Percentiles rank a stretch among this genome's conserved stretches.
Conservation (phyloP, 441 rosid genomes). For the Adansonia gregorii region DNA sequence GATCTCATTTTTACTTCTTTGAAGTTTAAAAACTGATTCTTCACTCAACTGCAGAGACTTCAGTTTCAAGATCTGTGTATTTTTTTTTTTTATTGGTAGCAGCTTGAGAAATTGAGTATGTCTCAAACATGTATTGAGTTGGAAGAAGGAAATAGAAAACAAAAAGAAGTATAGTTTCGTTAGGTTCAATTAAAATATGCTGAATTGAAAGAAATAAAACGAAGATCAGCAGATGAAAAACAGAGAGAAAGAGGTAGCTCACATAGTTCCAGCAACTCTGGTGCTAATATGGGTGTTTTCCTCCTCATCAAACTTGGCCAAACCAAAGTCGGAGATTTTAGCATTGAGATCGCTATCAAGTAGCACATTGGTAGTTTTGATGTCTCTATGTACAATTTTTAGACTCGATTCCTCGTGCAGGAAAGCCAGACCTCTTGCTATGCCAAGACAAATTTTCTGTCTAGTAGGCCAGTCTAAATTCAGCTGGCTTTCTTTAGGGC, state of each 20-base stretch:
- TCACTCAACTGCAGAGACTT: neutral
- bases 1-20: neutral
- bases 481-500: constrained; percentile 43
- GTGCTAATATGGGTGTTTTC: constrained; percentile 84
- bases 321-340: constrained; percentile 82
- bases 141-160: neutral
- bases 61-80: neutral
- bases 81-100: neutral
- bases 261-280: constrained; percentile 83
- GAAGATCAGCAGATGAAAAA: constrained; percentile 7
- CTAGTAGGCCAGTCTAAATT: constrained; percentile 76
- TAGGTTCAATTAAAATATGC: neutral
- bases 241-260: constrained; percentile 24
- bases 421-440: constrained; percentile 74
- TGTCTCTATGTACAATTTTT: constrained; percentile 78
- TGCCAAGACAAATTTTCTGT: constrained; percentile 62
- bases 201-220: neutral
- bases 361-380: constrained; percentile 76
- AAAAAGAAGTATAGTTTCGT: neutral
- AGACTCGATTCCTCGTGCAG: constrained; percentile 75
- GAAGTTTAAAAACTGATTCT: neutral
- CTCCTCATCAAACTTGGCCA: constrained; percentile 80
- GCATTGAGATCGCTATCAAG: constrained; percentile 67
- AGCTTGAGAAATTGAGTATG: neutral
- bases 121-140: neutral